Evolutionary conservation across 1,284 basidiomycete species (phyloP), one percentile per base, ranked within the genome.

Genomic region (Taiwanofungus camphoratus): DNA sequence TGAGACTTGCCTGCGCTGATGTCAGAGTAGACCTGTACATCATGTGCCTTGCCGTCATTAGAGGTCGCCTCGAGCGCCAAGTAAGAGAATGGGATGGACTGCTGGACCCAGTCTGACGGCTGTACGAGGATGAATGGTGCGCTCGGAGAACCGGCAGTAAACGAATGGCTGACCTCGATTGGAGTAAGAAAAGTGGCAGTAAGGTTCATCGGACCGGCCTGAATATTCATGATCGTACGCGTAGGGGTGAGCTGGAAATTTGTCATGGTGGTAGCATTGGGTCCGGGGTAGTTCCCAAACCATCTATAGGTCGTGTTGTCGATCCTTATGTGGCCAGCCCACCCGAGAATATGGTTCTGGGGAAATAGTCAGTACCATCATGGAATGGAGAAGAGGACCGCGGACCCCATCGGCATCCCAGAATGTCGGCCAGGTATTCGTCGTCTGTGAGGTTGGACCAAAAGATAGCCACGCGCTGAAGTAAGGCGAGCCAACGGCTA

Each of bases 51-150:
- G 3, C 42, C 42, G 20, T 45, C 47, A 11, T 36, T 49, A 2
- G 47, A 38, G 3, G 12, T 29, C 2, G 55, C 60, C 5, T 57
- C 52, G 23, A 65, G 41, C 35, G 51, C 36, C 26, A 65, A 4
- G 43, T 67, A 62, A 8, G 58, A 50, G 40, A 61, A 60, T 22
- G 61, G 58, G n/a, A 63, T 48, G 16, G 60, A 64, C 49, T 65
- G 57, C 22, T 50, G 51, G 36, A 60, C 52, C 35, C 55, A 47
- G 52, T 67, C 60, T 19, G 48, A 48, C 2, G 61, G 54, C 53
- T 63, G 20, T 12, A 24, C 27, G n/a, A n/a, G n/a, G n/a, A n/a
- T n/a, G n/a, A n/a, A n/a, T n/a, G n/a, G n/a, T n/a, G n/a, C n/a
- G n/a, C n/a, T n/a, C n/a, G n/a, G n/a, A n/a, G n/a, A n/a, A n/a